Base-by-base conservation (phyloP, 2,329 filamentous ascomycete genomes). In the Sarocladium brachiariae region DNA sequence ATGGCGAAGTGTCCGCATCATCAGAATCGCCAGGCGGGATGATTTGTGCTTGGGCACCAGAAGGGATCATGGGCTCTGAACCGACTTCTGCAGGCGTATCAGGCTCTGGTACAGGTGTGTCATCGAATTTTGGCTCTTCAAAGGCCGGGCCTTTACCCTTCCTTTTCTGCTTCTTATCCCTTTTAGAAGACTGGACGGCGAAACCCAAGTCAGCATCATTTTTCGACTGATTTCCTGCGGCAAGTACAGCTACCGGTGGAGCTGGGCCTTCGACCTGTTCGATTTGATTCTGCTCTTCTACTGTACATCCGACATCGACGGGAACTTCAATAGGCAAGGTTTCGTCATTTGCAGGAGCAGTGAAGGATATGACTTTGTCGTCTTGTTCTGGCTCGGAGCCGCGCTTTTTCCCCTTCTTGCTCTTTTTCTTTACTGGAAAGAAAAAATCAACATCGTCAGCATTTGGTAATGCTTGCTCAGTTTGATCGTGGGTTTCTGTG, bases 101-200 rank as follows among this genome's bases (percentile, higher is more conserved):
- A 13, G 38, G 18, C 8, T 23, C n/a, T 18, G 38, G 21, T 9
- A 13, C 10, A 46, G 25, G 7, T 10, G 10, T 31, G 5, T 27
- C 27, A 6, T 48, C 25, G 3, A 31, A 3, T 37, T 6, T 18
- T 23, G 46, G 5, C 13, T 48, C 45, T 4, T 48, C 27, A 14
- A 33, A 48, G 18, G 45, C 21, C 4, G 18, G 21, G 14, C 8
- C 23, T 24, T 39, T 39, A 24, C 24, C 24, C 35, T 53, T 49
- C 50, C 50, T 51, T 41, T 49, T 51, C 39, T 54, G 49, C 38
- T 55, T 53, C 33, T 48, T 53, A 10, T 53, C 43, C 27, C 51
- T 51, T 27, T 51, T 51, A 11, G 52, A 49, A 16, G 46, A 35
- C 30, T 51, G 45, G 7, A 21, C 16, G 9, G 41, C 14, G 23